Evolutionary conservation across 2,329 filamentous ascomycete species (phyloP).

Genomic region (Paracoccidioides lutzii): DNA sequence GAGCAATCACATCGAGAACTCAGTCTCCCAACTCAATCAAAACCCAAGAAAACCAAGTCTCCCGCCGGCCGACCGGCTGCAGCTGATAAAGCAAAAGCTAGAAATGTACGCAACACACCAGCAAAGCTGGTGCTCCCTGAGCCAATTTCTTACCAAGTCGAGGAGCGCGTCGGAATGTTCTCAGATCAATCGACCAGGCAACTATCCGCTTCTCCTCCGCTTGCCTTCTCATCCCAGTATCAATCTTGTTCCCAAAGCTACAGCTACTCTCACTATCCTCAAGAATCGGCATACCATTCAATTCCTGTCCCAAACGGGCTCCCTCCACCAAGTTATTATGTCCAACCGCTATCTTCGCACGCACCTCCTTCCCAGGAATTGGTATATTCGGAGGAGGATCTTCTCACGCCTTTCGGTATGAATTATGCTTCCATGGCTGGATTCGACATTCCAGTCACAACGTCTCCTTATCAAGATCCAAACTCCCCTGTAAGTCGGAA

Average conservation of each 20-base stretch:
- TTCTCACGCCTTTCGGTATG: constrained; percentile 47
- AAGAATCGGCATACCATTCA: constrained; percentile 24
- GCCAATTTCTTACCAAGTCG: constrained; percentile 30
- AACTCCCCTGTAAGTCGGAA: constrained; percentile 3
- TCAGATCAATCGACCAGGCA: constrained; percentile 46
- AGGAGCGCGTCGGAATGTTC: constrained; percentile 43
- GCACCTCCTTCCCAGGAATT: constrained; percentile 33
- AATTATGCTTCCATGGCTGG: constrained; percentile 48
- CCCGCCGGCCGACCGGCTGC: constrained; percentile 9
- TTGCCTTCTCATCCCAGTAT: constrained; percentile 38
- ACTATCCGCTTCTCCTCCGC: constrained; percentile 46
- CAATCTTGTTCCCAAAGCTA: constrained; percentile 35
- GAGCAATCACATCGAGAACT: constrained; percentile 46
- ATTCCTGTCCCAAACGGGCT: constrained; percentile 23
- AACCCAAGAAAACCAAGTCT: not conserved
- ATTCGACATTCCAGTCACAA: constrained; percentile 36
- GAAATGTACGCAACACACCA: constrained; percentile 12
- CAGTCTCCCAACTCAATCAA: not conserved
- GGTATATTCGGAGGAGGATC: constrained; percentile 40
- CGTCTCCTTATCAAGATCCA: constrained; percentile 25
- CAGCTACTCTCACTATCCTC: constrained; percentile 21
- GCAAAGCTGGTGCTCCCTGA: constrained; percentile 17
- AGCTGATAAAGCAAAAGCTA: constrained; percentile 16
- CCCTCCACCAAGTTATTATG: constrained; percentile 27
- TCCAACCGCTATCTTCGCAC: constrained; percentile 26